Evolutionary conservation across 176 grass and related monocot genomes (phyloP), one percentile per base, ranked within the genome.

Genomic region (Triticum dicoccoides): DNA sequence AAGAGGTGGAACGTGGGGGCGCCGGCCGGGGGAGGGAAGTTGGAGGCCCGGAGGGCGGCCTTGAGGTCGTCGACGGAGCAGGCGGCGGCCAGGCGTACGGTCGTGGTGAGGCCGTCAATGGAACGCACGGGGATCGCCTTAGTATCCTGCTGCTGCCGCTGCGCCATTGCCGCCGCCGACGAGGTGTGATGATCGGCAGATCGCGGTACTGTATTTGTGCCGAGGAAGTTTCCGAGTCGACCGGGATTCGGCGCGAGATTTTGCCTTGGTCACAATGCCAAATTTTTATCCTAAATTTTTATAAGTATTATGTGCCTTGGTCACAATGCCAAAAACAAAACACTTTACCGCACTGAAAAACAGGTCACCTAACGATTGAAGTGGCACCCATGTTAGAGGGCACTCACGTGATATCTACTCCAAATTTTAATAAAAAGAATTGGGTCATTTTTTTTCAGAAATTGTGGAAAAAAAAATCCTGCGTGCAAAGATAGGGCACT

Each of bases 1-100:
- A 42, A 73, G 71, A 74, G 71, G 42, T 74, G 71, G 71, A 47
- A 74, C n/a, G 39, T 74, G 41, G n/a, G n/a, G n/a, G 71, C 41
- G 71, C n/a, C 41, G 41, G 6, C 39, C 18, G 56, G 6, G 23
- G 71, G 71, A 74, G 71, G 41, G 39, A 74, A 74, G 42, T 41
- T 47, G 23, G 71, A 27, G 12, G n/a, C n/a, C 6, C n/a, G 71
- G 71, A 74, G 71, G 12, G 71, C 41, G 71, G 71, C 71, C 41
- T 74, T 74, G 71, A 74, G 71, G 41, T 74, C 71, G 71, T 29
- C 23, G 11, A 74, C 71, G 41, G 71, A 27, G 41, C 38, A 73
- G 70, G 70, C n/a, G 21, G 70, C 21, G n/a, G 37, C 21, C 11
- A 74, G 41, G 3, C 71, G 41, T 3, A 74, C 71, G 23, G 39